phyloP scores from a whole-genome alignment of 208 protist genomes.

The Acanthamoeba triangularis region DNA sequence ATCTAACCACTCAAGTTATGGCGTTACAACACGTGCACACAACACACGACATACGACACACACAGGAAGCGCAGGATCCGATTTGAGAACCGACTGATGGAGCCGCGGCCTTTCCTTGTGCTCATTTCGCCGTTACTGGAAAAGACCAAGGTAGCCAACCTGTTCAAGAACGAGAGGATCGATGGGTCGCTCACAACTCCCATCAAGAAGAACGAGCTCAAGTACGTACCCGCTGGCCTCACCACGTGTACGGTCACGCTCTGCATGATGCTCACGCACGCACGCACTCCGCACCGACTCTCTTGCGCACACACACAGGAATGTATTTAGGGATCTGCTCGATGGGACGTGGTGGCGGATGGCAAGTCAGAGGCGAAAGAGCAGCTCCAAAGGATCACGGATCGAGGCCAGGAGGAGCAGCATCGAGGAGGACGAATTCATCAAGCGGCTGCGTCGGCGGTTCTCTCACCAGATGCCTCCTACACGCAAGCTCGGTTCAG shows the following conservation, averaged over 20 bases:
- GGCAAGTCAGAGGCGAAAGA: not conserved
- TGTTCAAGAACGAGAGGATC: not conserved
- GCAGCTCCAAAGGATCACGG: not conserved
- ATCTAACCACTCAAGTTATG: too few species aligned
- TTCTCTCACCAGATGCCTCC: not conserved
- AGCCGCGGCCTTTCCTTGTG: constrained; percentile 3
- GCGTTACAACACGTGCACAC: too few species aligned
- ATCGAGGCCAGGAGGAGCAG: constrained; percentile 31
- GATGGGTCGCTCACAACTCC: constrained; percentile 31
- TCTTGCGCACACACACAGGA: not conserved
- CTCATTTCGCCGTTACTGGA: constrained; percentile 4
- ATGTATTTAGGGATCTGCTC: constrained; percentile 22
- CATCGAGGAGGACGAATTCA: constrained; percentile 20
- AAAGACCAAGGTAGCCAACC: not conserved
- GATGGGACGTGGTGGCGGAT: not conserved
- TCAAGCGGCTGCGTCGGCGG: constrained; percentile 1
- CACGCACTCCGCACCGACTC: not conserved
- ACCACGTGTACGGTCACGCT: not conserved
- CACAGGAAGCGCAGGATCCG: constrained; percentile 17
- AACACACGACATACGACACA: not conserved
- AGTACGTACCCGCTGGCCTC: not conserved
- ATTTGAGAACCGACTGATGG: not conserved
- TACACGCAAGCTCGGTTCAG: not conserved
- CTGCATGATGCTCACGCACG: not conserved
- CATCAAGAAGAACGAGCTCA: constrained; percentile 48